Percentiles rank a stretch among this genome's conserved stretches.
Conservation (phyloP, 805 yeast species). For the Candida manassasensis region DNA sequence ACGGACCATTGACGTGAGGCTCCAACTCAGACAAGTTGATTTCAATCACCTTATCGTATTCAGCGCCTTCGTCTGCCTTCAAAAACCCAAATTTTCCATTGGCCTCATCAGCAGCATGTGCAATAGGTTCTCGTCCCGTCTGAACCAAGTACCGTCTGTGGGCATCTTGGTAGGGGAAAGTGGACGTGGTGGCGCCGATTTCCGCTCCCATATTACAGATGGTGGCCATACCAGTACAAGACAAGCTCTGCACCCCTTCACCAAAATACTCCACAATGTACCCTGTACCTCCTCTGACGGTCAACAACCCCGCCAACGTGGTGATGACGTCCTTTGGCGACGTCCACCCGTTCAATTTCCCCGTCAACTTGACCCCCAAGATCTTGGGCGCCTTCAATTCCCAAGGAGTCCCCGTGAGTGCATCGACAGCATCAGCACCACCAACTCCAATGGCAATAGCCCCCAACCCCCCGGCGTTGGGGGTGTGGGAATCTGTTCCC, state of each 20-base stretch:
- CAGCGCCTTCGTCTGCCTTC: slow-evolving; percentile 80
- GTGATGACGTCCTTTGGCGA: slow-evolving; percentile 97
- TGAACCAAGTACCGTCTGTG: slow-evolving; percentile 76
- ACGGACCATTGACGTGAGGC: slow-evolving; percentile 97
- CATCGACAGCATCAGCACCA: slow-evolving; percentile 99
- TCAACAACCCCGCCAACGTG: slow-evolving; percentile 82
- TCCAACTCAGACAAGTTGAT: slow-evolving; percentile 81
- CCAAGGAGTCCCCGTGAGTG: slow-evolving; percentile 96
- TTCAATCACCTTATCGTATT: slow-evolving; percentile 90
- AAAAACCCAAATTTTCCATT: slow-evolving; percentile 57
- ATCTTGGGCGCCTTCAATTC: slow-evolving; percentile 96
- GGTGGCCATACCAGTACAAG: slow-evolving; percentile 99
- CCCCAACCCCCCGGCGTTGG: slow-evolving; percentile 98
- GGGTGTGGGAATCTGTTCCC: slow-evolving; percentile 98
- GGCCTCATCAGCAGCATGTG: slow-evolving; percentile 68
- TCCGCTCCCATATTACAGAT: slow-evolving; percentile 99
- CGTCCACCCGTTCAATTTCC: slow-evolving; percentile 87
- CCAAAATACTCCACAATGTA: slow-evolving; percentile 95
- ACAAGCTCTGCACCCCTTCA: slow-evolving; percentile 80
- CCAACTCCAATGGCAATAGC: slow-evolving; percentile 99
- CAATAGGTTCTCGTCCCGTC: slow-evolving; percentile 79
- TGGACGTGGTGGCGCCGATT: slow-evolving; percentile 97
- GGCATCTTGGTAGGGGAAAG: slow-evolving; percentile 88
- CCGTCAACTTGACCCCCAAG: slow-evolving; percentile 90
- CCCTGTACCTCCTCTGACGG: slow-evolving; percentile 98